A percentile compares a stretch with the other conserved stretches of the same genome.
These are phyloP conservation scores for Termitomyces sp. DNA, from an alignment of 768 basidiomycete genomes.

Conservation along the genomic window DNA sequence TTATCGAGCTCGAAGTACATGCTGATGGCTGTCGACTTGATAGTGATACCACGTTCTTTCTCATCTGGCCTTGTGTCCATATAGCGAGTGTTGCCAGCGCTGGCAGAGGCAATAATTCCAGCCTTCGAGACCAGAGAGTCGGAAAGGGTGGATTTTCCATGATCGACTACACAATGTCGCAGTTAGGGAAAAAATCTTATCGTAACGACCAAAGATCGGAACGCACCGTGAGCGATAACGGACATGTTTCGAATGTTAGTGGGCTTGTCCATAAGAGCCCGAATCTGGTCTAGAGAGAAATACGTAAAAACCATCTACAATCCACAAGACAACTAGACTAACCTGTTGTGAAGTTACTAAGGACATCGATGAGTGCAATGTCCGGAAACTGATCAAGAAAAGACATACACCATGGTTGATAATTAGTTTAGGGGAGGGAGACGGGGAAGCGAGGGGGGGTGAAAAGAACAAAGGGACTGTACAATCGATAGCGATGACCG, in stretches of 20 bases:
- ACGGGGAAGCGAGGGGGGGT: neutral
- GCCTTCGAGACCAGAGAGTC: constrained; percentile 98
- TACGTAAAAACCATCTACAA: neutral
- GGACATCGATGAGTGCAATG: constrained; percentile 26
- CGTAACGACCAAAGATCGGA: neutral
- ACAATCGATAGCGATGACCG: constrained; percentile 12
- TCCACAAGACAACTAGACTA: neutral
- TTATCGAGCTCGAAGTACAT: constrained; percentile 97
- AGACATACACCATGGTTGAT: constrained; percentile 73
- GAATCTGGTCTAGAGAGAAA: constrained; percentile 66
- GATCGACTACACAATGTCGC: constrained; percentile 67
- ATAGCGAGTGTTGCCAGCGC: constrained; percentile 93
- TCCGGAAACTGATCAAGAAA: constrained; percentile 5
- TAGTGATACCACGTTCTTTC: constrained; percentile 99
- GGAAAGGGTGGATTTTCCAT: constrained; percentile 99
- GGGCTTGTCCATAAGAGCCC: constrained; percentile 81
- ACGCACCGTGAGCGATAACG: constrained; percentile 83
- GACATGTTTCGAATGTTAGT: constrained; percentile 94
- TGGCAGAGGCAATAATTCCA: constrained; percentile 91
- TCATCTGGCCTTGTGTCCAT: constrained; percentile 96
- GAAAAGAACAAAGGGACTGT: neutral
- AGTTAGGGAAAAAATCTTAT: constrained; percentile 3
- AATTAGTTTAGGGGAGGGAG: neutral
- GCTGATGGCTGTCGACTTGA: constrained; percentile 98
- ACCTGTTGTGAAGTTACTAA: constrained; percentile 87